Evolutionary conservation across 257 asterid genomes (phyloP).

Genomic region (Capsicum baccatum): DNA sequence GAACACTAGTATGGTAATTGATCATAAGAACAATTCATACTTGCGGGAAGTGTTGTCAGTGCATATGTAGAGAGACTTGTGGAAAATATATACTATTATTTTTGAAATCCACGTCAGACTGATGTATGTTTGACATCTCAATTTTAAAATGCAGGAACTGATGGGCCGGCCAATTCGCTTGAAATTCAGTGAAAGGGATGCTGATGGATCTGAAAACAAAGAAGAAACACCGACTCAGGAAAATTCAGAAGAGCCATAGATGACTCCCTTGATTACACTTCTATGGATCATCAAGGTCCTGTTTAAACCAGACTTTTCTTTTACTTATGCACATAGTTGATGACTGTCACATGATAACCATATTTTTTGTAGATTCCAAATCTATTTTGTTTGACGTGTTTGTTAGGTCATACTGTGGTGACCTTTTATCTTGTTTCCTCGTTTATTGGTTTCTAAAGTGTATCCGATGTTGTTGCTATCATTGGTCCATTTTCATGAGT

Average conservation of each 20-base stretch:
- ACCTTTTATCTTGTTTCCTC: not conserved
- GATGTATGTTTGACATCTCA: conserved; percentile 24
- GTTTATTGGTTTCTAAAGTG: not conserved
- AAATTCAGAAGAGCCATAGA: conserved; percentile 44
- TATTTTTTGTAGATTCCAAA: not conserved
- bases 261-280: not conserved
- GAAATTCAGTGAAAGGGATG: conserved; percentile 63
- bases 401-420: conserved; percentile 6
- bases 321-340: conserved; percentile 23
- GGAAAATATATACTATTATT: not conserved
- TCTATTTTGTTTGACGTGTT: not conserved
- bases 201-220: conserved; percentile 43
- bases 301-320: not conserved
- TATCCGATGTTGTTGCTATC: not conserved
- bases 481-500: not conserved
- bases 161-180: conserved; percentile 71
- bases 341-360: not conserved
- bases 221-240: conserved; percentile 39
- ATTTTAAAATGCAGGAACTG: conserved; percentile 58
- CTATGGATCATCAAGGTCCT: conserved; percentile 33
- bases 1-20: not conserved
- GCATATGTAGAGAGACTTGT: not conserved
- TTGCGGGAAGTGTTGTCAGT: not conserved
- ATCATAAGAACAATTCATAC: not conserved
- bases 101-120: not conserved